phyloP scores from a whole-genome alignment of 2,329 filamentous ascomycete species.

The Phialophora macrospora region DNA sequence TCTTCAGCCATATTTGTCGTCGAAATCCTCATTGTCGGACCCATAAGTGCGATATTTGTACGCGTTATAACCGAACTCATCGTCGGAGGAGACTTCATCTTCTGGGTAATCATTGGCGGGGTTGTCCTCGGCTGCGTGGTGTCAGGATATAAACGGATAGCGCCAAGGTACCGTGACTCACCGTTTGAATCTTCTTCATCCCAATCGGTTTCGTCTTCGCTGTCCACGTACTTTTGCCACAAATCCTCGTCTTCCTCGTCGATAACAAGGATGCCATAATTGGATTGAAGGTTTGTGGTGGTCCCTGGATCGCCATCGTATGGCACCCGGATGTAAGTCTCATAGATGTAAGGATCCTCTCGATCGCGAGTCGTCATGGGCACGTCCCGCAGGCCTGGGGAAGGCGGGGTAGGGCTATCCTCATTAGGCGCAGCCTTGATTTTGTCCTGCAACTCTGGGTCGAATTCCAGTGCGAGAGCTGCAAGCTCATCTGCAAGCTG shows the following conservation, averaged over 20 bases:
- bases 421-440: conserved; percentile 6
- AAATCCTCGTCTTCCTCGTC: conserved; percentile 58
- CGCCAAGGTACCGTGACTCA: conserved; percentile 38
- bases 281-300: conserved; percentile 7
- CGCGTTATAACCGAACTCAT: conserved; percentile 51
- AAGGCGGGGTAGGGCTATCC: conserved; percentile 1
- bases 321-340: conserved; percentile 63
- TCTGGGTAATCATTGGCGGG: conserved; percentile 58
- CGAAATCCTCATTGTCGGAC: conserved; percentile 54
- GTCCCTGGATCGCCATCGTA: conserved; percentile 33
- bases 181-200: conserved; percentile 67
- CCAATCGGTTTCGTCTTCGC: conserved; percentile 60
- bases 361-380: conserved; percentile 52
- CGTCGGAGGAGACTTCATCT: conserved; percentile 55
- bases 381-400: conserved; percentile 18
- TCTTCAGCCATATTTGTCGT: conserved; percentile 41
- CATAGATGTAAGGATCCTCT: conserved; percentile 64
- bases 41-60: conserved; percentile 47
- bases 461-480: conserved; percentile 50
- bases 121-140: conserved; percentile 52
- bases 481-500: conserved; percentile 50
- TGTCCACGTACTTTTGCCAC: conserved; percentile 62
- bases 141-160: conserved; percentile 16
- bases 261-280: conserved; percentile 56
- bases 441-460: conserved; percentile 39